phyloP scores from a whole-genome alignment of 1,284 basidiomycete species.

The Rhodotorula sp. region DNA sequence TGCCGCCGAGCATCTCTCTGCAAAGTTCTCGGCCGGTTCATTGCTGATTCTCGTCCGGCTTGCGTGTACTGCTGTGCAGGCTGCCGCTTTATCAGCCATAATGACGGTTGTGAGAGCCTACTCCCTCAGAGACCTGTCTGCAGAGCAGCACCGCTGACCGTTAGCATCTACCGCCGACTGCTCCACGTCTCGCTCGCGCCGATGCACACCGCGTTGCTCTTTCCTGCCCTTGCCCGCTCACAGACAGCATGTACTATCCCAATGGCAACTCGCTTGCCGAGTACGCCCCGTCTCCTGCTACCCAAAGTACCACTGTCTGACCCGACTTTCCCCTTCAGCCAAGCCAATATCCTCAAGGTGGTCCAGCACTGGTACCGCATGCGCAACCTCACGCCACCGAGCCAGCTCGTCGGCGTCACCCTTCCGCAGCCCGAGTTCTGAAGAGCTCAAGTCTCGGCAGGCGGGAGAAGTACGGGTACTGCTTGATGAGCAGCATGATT shows the following conservation, averaged over 20 bases:
- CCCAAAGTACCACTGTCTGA: not conserved
- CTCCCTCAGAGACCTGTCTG: not conserved
- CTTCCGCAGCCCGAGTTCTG: conserved; percentile 40
- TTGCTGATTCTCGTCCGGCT: too few relatives aligned
- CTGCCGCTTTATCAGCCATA: conserved; percentile 21
- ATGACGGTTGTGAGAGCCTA: conserved; percentile 7
- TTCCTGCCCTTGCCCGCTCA: too few relatives aligned
- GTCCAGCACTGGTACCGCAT: conserved; percentile 21
- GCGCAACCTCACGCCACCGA: conserved; percentile 14
- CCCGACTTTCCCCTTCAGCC: not conserved
- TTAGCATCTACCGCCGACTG: not conserved
- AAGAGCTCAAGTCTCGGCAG: not conserved
- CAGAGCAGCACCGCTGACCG: not conserved
- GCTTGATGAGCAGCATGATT: too few relatives aligned
- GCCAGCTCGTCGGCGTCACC: conserved; percentile 13
- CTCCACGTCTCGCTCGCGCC: not conserved
- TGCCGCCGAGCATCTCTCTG: too few relatives aligned
- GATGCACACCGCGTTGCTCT: too few relatives aligned
- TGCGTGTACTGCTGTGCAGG: not conserved
- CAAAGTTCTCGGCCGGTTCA: too few relatives aligned
- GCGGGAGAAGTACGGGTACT: too few relatives aligned
- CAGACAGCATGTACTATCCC: conserved; percentile 13
- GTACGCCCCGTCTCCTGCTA: not conserved
- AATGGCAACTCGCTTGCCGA: conserved; percentile 4
- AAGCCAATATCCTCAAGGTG: conserved; percentile 23